These are phyloP conservation scores for Syzygium jambos DNA, from an alignment of 345 rosid genomes.

Conservation along the genomic window DNA sequence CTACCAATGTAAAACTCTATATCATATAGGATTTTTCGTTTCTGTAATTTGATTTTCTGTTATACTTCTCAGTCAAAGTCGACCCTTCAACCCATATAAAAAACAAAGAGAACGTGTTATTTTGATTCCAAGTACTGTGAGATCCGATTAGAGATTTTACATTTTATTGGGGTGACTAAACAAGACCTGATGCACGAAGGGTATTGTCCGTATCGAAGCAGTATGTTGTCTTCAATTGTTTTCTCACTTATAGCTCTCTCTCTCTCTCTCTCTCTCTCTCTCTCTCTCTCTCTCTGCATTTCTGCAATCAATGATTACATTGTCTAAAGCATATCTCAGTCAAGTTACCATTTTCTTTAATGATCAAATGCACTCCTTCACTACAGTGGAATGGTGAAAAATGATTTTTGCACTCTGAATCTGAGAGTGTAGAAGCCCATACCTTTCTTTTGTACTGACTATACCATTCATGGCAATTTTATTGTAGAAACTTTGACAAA, in stretches of 20 bases:
- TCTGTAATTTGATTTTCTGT: background rate
- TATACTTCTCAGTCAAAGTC: background rate
- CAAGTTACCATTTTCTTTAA: background rate
- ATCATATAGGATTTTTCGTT: background rate
- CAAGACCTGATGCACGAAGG: background rate
- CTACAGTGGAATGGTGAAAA: no score
- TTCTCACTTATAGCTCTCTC: background rate
- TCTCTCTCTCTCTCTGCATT: background rate
- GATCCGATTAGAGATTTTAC: background rate
- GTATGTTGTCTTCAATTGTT: background rate
- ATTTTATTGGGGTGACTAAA: background rate
- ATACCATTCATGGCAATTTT: constrained; percentile 3
- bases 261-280: background rate
- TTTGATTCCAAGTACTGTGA: background rate
- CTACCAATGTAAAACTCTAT: background rate
- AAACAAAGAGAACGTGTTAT: background rate
- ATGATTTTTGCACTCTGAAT: background rate
- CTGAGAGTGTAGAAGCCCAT: background rate
- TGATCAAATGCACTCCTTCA: background rate
- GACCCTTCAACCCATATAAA: background rate
- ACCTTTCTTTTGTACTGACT: background rate
- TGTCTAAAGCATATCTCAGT: background rate
- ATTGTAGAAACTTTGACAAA: constrained; percentile 79
- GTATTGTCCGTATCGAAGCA: background rate
- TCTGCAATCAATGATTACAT: background rate